Conservation (phyloP, 2,329 filamentous ascomycete species). For the Aulographum hederae region DNA sequence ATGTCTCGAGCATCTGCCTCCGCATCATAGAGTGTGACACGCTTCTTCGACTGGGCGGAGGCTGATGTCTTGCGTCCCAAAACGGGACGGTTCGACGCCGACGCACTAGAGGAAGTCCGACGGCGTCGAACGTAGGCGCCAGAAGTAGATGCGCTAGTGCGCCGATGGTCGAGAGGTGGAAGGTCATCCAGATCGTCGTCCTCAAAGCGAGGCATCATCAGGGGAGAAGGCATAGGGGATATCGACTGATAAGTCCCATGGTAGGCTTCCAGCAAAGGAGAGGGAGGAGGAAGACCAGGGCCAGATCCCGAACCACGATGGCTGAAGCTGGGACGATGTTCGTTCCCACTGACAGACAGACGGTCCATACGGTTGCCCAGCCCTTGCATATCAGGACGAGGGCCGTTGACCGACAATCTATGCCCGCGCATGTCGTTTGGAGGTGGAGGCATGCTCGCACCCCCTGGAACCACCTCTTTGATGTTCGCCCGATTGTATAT, state of each 20-base stretch:
- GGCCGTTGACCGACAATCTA: conserved; percentile 12
- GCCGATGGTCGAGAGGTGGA: neutral
- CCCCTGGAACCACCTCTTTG: conserved; percentile 6
- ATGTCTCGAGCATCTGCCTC: conserved; percentile 60
- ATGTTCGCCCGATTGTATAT: conserved; percentile 9
- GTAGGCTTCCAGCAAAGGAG: conserved; percentile 80
- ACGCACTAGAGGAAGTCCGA: neutral
- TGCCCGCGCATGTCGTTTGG: conserved; percentile 13
- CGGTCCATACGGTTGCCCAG: conserved; percentile 24
- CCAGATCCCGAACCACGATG: conserved; percentile 12
- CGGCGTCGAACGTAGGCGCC: neutral
- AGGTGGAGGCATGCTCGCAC: conserved; percentile 9
- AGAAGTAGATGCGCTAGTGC: neutral
- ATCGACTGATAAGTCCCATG: conserved; percentile 86
- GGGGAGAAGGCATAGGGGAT: conserved; percentile 81
- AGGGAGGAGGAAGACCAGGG: conserved; percentile 58
- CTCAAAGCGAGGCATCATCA: conserved; percentile 31
- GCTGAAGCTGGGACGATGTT: conserved; percentile 20
- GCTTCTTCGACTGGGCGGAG: conserved; percentile 32
- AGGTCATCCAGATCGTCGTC: conserved; percentile 23
- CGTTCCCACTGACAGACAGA: conserved; percentile 27
- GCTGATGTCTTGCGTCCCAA: conserved; percentile 11
- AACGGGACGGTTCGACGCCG: conserved; percentile 11
- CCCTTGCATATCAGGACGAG: conserved; percentile 10
- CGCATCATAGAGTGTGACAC: conserved; percentile 65